Percentiles rank a stretch among this genome's conserved stretches.
Conservation (phyloP, 2,329 filamentous ascomycete species). For the Stenocarpella maydis region DNA sequence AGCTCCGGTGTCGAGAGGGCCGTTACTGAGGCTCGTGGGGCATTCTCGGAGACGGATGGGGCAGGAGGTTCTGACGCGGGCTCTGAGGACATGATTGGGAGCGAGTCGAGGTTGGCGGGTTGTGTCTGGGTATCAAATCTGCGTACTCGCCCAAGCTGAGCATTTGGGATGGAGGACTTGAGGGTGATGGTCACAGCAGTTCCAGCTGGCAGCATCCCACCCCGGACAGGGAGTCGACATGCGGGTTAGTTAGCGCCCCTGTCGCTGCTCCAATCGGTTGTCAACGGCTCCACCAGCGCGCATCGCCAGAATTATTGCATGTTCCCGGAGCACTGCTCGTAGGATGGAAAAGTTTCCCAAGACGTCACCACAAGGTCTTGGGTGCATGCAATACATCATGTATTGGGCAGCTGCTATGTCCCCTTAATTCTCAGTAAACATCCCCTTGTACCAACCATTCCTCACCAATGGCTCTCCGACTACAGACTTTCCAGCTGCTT, state of each 20-base stretch:
- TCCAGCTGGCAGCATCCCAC: conserved; percentile 35
- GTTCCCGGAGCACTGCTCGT: not conserved
- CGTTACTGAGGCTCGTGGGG: conserved; percentile 40
- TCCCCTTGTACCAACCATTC: too few relatives aligned
- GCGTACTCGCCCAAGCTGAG: conserved; percentile 28
- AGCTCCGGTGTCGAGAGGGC: conserved; percentile 73
- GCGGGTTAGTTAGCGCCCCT: conserved; percentile 28
- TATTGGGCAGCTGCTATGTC: not conserved
- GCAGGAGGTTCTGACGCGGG: conserved; percentile 34
- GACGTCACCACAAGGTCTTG: conserved; percentile 1
- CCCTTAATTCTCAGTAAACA: not conserved
- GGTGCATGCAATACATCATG: not conserved
- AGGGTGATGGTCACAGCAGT: conserved; percentile 15
- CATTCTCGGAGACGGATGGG: conserved; percentile 43
- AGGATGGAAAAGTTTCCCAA: not conserved
- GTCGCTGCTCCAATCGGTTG: conserved; percentile 30
- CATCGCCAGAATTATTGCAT: conserved; percentile 29
- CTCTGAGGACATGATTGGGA: conserved; percentile 36
- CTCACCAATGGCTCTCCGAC: conserved; percentile 27
- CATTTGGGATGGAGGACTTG: conserved; percentile 5
- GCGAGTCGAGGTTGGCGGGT: not conserved
- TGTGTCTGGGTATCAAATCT: conserved; percentile 18
- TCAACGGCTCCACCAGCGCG: conserved; percentile 32
- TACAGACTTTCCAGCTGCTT: conserved; percentile 19
- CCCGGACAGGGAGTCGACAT: conserved; percentile 27